Percentiles rank a stretch among this genome's conserved stretches.
phyloP scores from a whole-genome alignment of 2,329 filamentous ascomycete species.

The Xylariales sp. region DNA sequence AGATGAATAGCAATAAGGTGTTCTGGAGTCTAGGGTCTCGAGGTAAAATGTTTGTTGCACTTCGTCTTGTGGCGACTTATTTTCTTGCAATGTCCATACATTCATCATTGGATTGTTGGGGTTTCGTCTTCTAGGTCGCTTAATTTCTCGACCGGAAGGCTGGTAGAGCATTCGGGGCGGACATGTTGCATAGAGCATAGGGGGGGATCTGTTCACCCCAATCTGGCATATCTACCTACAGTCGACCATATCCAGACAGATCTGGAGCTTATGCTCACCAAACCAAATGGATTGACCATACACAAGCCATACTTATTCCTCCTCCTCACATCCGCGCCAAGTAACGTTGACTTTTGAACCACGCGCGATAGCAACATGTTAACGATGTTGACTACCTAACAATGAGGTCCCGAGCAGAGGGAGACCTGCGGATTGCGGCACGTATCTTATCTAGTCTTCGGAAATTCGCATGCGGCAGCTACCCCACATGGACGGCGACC shows the following conservation, averaged over 20 bases:
- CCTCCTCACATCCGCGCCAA: no score
- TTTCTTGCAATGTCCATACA: slow-evolving; percentile 4
- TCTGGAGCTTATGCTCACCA: background rate
- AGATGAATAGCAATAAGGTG: slow-evolving; percentile 3
- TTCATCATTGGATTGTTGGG: slow-evolving; percentile 4
- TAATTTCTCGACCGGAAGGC: background rate
- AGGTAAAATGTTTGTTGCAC: background rate
- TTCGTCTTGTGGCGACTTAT: background rate
- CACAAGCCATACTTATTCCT: background rate
- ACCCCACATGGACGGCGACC: background rate
- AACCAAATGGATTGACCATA: background rate
- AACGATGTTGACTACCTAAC: background rate
- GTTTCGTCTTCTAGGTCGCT: slow-evolving; percentile 1
- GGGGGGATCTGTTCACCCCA: background rate
- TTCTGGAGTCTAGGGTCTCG: slow-evolving; percentile 8
- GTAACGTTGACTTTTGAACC: no score
- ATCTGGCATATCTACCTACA: background rate
- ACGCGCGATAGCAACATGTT: no score
- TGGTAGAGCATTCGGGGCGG: slow-evolving; percentile 4
- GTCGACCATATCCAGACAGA: background rate
- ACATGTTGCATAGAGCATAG: slow-evolving; percentile 6
- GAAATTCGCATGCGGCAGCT: background rate
- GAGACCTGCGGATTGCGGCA: no score
- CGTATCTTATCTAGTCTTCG: background rate
- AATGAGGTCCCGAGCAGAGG: background rate